Conservation (phyloP, 352 stramenopile species). For the Globisporangium sylvaticum region DNA sequence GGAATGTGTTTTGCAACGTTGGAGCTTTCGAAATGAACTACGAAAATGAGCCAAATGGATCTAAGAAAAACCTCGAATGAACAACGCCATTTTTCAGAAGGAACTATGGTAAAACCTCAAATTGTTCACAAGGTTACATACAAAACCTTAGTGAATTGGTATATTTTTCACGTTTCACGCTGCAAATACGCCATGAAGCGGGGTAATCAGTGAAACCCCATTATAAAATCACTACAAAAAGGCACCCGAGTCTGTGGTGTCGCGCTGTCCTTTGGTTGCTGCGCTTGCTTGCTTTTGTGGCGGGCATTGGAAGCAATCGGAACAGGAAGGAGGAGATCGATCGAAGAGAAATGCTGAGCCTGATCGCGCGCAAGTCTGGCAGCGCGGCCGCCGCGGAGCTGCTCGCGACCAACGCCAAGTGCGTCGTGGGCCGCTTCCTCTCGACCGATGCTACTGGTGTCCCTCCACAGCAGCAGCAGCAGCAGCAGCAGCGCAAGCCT, state of each 20-base stretch:
- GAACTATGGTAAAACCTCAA: no score
- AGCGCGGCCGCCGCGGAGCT: conserved; percentile 12
- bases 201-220: neutral
- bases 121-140: no score
- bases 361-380: conserved; percentile 15
- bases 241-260: neutral
- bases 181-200: neutral
- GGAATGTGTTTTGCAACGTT: no score
- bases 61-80: no score
- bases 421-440: conserved; percentile 11
- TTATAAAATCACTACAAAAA: neutral
- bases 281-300: conserved; percentile 4
- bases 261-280: neutral
- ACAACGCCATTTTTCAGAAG: no score
- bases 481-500: conserved; percentile 23
- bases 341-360: conserved; percentile 15
- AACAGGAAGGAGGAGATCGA: neutral
- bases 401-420: conserved; percentile 20
- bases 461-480: conserved; percentile 19
- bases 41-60: no score
- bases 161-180: neutral
- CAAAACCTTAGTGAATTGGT: no score
- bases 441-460: conserved; percentile 14
- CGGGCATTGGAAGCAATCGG: conserved; percentile 4
- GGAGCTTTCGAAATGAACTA: no score